Base-by-base conservation (phyloP, 352 stramenopile genomes). In the Pythium aristosporum region DNA sequence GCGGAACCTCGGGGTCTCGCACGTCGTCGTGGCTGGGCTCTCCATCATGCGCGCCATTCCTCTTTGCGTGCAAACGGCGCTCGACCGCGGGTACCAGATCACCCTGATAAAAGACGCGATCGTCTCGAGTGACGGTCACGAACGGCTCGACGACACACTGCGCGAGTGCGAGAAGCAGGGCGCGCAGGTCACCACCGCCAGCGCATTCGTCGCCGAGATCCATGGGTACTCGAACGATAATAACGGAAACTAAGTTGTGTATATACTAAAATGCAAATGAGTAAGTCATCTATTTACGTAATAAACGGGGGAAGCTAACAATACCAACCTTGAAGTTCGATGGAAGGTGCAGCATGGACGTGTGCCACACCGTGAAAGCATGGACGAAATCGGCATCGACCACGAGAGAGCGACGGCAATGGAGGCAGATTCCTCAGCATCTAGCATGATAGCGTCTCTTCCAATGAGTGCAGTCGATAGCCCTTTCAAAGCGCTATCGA, bases 61-160 rank as follows among this genome's bases (percentile, higher is more conserved):
- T 53, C 72, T 78, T 25, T 89, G 85, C 25, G 81, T 94, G 10
- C 85, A 89, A 60, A 89, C 89, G 55, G 91, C 89, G 8, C 69
- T 95, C 6, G 89, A 98, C 64, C 80, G 88, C 41, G 89, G 91
- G 16, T 98, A 92, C 69, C 77, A 96, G 42, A 83, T 96, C 28
- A 92, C 86, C 5, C 75, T 97, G 5, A 52, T 96, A 12, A 70
- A 87, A 43, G 91, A 98, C 66, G 89, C 89, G 5, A 61, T 88
- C 65, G 56, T 44, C 64, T 32, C 32, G 42, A 36, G 59, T 50
- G 34, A 61, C 43, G n/a, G 32, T 44, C 20, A 23, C 11, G 57
- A 71, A 21, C 53, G 57, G 43, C 62, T 70, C 25, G 25, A 63
- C 34, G 63, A 65, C 16, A 42, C 67, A 12, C 51, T 77, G 21